Conservation (phyloP, 805 yeast genomes). For the Wickerhamomyces xylosicus region DNA sequence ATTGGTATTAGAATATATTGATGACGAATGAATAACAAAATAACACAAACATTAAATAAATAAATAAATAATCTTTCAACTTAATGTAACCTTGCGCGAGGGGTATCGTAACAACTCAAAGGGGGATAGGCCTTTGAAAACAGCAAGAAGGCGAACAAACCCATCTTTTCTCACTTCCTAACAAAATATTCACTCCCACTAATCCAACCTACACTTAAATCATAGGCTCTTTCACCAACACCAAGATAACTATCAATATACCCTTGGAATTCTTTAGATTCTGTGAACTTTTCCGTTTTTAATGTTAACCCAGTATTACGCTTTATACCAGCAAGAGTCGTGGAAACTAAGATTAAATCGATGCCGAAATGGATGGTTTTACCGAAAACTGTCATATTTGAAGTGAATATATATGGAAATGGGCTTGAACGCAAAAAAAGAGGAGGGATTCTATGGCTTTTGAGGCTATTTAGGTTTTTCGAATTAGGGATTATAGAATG, state of each 20-base stretch:
- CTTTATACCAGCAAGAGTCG: conserved; percentile 63
- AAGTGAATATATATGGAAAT: background rate
- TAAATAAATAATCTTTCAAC: no score
- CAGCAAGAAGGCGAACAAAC: background rate
- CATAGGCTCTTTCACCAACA: conserved; percentile 78
- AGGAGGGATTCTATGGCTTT: no score
- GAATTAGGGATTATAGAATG: no score
- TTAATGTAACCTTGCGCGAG: no score
- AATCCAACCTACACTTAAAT: conserved; percentile 58
- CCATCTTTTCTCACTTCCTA: conserved; percentile 32
- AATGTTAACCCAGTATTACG: conserved; percentile 63
- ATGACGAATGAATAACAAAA: no score
- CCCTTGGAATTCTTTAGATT: conserved; percentile 31
- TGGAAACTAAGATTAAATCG: conserved; percentile 54
- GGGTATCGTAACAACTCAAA: background rate
- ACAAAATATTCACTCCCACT: conserved; percentile 66
- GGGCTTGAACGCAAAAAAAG: no score
- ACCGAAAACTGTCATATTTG: conserved; percentile 25
- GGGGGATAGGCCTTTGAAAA: no score
- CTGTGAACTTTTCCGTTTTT: conserved; percentile 31
- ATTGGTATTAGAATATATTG: no score
- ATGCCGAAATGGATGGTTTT: conserved; percentile 46
- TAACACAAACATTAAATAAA: no score
- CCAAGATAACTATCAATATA: conserved; percentile 61
- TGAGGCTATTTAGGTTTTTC: no score